phyloP scores from a whole-genome alignment of 2,329 filamentous ascomycete species.

The Diaporthe sp. region DNA sequence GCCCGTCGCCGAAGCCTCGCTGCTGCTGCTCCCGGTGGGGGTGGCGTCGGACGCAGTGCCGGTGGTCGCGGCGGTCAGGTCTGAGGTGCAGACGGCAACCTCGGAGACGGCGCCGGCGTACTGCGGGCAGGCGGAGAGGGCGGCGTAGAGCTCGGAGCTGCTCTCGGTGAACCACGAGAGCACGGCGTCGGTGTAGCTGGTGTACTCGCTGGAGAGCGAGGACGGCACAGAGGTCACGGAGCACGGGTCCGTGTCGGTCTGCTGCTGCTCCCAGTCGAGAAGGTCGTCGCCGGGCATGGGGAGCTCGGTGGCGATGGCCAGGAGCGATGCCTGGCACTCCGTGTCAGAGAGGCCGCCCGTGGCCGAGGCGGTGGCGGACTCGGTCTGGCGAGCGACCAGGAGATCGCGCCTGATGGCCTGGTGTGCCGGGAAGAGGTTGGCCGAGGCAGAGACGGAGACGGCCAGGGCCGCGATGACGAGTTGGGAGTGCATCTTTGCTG shows the following conservation, averaged over 20 bases:
- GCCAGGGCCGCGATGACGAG: slow-evolving; percentile 46
- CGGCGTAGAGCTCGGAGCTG: slow-evolving; percentile 44
- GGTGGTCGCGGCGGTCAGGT: slow-evolving; percentile 10
- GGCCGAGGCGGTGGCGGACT: slow-evolving; percentile 19
- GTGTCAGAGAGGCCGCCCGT: slow-evolving; percentile 31
- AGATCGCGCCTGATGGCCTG: slow-evolving; percentile 43
- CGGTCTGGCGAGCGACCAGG: slow-evolving; percentile 46
- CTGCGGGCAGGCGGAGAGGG: slow-evolving; percentile 47
- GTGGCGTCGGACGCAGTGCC: not conserved
- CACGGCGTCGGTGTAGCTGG: slow-evolving; percentile 44
- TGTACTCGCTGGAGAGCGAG: slow-evolving; percentile 43
- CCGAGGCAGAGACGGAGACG: slow-evolving; percentile 45
- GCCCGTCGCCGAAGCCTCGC: slow-evolving; percentile 11
- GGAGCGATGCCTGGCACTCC: slow-evolving; percentile 44
- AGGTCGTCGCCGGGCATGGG: slow-evolving; percentile 47
- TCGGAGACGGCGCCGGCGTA: slow-evolving; percentile 41
- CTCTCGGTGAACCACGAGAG: slow-evolving; percentile 46
- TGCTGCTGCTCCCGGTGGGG: slow-evolving; percentile 27
- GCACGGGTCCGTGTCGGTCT: slow-evolving; percentile 47
- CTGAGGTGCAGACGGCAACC: slow-evolving; percentile 15
- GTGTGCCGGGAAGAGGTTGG: slow-evolving; percentile 41
- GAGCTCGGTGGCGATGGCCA: slow-evolving; percentile 42
- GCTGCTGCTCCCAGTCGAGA: slow-evolving; percentile 42
- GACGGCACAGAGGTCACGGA: slow-evolving; percentile 43
- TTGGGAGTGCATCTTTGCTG: slow-evolving; percentile 47